Conservation (phyloP, 2,329 filamentous ascomycete genomes). For the Stachybotrys chartarum region DNA sequence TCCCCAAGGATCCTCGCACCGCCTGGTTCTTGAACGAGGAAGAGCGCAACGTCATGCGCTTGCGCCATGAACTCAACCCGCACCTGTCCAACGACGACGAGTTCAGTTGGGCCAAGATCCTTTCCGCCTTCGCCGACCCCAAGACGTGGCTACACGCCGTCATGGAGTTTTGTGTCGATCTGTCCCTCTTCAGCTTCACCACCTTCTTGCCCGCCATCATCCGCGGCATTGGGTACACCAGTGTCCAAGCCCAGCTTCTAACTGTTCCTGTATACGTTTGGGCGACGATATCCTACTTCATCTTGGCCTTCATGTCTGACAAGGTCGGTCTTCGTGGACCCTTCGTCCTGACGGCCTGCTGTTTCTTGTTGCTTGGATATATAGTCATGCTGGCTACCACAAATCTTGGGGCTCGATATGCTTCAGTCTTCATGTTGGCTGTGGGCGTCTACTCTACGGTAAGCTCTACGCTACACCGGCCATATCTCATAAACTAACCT, state of each 20-base stretch:
- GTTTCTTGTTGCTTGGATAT: neutral
- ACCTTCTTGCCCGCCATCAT: slow-evolving; percentile 50
- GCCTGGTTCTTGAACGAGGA: slow-evolving; percentile 6
- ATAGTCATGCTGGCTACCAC: neutral
- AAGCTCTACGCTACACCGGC: neutral
- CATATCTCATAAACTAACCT: neutral
- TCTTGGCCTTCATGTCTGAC: neutral
- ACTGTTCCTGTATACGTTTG: neutral
- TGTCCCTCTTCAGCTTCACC: slow-evolving; percentile 43
- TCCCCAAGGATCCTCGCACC: neutral
- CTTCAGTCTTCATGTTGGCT: neutral
- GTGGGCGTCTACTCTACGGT: neutral
- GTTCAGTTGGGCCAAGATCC: slow-evolving; percentile 5
- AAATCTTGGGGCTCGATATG: neutral
- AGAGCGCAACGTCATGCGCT: slow-evolving; percentile 3
- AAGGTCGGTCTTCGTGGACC: neutral
- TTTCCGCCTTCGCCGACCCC: slow-evolving; percentile 2
- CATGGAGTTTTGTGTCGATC: slow-evolving; percentile 41
- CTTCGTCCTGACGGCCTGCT: neutral
- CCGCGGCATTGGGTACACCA: slow-evolving; percentile 16
- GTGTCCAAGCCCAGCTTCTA: neutral
- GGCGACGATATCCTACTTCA: neutral
- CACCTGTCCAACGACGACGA: slow-evolving; percentile 3
- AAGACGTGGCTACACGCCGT: slow-evolving; percentile 13
- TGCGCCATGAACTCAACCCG: slow-evolving; percentile 6